phyloP scores from a whole-genome alignment of 768 basidiomycete genomes.

The Albatrellus ellisii region DNA sequence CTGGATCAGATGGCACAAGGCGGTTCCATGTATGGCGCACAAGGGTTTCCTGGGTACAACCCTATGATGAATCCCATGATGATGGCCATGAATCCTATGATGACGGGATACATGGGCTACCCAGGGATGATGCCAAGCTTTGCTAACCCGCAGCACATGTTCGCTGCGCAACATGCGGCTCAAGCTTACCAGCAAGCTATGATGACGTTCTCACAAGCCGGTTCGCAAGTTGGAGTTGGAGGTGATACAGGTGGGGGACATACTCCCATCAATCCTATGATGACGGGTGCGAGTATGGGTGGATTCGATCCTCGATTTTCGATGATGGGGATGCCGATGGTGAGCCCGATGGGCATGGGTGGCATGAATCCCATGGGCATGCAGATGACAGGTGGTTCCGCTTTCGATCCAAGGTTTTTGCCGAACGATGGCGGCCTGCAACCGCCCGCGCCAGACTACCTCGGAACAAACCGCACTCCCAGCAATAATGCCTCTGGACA shows the following conservation, averaged over 20 bases:
- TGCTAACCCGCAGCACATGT: constrained; percentile 74
- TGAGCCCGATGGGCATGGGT: too few species aligned
- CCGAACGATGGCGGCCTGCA: constrained; percentile 10
- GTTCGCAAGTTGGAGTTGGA: constrained; percentile 55
- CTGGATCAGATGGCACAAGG: constrained; percentile 82
- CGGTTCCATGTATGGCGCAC: constrained; percentile 54
- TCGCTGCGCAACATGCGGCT: constrained; percentile 68
- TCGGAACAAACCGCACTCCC: neutral
- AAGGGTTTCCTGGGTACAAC: constrained; percentile 34
- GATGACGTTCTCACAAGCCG: constrained; percentile 68
- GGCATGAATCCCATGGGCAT: constrained; percentile 5
- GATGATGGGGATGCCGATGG: constrained; percentile 11
- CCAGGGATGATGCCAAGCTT: constrained; percentile 40
- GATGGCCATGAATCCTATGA: constrained; percentile 42
- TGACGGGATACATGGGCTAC: constrained; percentile 36
- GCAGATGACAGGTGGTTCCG: constrained; percentile 8
- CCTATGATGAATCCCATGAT: constrained; percentile 74
- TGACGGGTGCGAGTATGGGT: constrained; percentile 11
- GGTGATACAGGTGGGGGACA: constrained; percentile 28
- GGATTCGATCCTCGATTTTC: constrained; percentile 1
- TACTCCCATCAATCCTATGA: constrained; percentile 33
- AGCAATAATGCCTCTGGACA: neutral
- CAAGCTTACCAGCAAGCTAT: constrained; percentile 87
- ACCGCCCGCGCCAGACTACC: constrained; percentile 2
- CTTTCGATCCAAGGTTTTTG: constrained; percentile 6